Conservation (phyloP, 2,329 filamentous ascomycete genomes). For the Sporothrix dimorphospora region DNA sequence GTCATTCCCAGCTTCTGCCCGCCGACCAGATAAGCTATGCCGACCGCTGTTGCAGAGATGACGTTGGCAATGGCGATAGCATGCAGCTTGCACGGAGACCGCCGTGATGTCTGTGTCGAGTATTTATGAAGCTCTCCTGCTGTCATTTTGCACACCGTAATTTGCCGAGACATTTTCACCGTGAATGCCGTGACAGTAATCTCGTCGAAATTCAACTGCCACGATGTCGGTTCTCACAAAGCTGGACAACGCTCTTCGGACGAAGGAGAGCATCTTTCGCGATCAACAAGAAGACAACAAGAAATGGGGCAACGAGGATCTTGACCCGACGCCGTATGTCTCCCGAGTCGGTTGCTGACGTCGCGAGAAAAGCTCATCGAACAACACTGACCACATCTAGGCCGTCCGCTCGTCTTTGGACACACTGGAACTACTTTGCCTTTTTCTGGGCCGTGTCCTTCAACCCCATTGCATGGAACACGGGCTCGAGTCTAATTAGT, state of each 20-base stretch:
- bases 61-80: background rate
- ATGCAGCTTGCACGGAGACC: background rate
- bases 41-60: background rate
- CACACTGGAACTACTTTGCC: conserved; percentile 29
- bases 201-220: too few species aligned
- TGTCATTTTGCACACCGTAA: background rate
- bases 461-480: conserved; percentile 31
- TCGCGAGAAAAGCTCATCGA: too few species aligned
- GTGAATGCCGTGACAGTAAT: too few species aligned
- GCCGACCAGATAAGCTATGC: background rate
- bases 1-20: background rate
- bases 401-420: conserved; percentile 25
- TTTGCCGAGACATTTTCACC: background rate
- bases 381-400: background rate
- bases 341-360: too few species aligned
- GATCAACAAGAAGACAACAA: conserved; percentile 20
- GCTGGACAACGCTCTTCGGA: conserved; percentile 19
- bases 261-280: conserved; percentile 24
- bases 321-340: conserved; percentile 27
- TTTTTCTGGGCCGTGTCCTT: conserved; percentile 32
- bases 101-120: background rate
- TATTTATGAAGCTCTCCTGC: background rate
- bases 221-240: conserved; percentile 14
- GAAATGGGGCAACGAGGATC: conserved; percentile 28
- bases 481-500: conserved; percentile 26